Base-by-base conservation (phyloP, 352 stramenopile species). In the Achlya hypogyna region DNA sequence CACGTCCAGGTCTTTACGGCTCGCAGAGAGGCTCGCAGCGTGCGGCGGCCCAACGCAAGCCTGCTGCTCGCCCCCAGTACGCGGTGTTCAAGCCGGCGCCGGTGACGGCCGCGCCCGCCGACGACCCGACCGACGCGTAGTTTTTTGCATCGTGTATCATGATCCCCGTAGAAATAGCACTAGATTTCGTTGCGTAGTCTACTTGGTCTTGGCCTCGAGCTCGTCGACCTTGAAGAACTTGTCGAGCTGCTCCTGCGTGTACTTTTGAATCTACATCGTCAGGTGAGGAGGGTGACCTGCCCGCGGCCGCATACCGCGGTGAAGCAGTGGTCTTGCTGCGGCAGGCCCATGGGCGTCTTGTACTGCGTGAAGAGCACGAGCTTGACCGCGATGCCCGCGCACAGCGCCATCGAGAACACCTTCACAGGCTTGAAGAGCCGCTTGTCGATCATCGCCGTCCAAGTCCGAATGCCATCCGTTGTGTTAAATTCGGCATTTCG, bases 351-450 rank as follows among this genome's bases (percentile, higher is more conserved):
- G 28, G 74, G 76, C 10, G 72, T 78, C 40, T 75, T 79, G 72
- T 79, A 95, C 29, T 93, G 84, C 0, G 86, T 95, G 75, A 95
- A 95, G 63, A 93, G 65, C 63, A 93, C 84, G 63, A 95, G 73
- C 72, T 95, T 95, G 56, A 76, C 65, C 35, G 82, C 79, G 82
- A 95, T 91, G 65, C 84, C 84, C 31, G 72, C 74, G 72, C 86
- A 95, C 18, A 83, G 78, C 40, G 77, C 76, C 76, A 82, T 91
- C 58, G 83, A 88, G 71, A 93, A 92, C 49, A 95, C 75, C 64
- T 95, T 83, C 73, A 95, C 70, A 45, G 86, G 87, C 49, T 84
- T 79, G 67, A 92, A 82, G 69, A 87, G 93, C 69, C 84, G 82
- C 74, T 84, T 84, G 70, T 93, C 82, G 49, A 95, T 91, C 85